Evolutionary conservation across 78 protist genomes (phyloP).

Genomic region (Tieghemostelium lacteum): DNA sequence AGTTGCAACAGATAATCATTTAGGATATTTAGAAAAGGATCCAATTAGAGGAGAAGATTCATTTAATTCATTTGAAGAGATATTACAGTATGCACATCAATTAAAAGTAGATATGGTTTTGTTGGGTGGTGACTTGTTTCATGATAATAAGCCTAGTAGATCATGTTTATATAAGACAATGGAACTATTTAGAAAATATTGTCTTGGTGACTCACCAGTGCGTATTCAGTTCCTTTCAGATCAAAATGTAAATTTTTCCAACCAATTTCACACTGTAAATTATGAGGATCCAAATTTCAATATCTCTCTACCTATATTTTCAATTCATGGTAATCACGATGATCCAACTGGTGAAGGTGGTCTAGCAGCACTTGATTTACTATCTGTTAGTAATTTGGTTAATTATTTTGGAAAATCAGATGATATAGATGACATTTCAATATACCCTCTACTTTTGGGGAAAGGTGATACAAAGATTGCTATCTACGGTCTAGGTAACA

Average conservation of each 20-base stretch:
- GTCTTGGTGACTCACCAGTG: conserved; percentile 90
- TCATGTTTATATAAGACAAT: conserved; percentile 80
- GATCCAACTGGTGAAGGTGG: conserved; percentile 98
- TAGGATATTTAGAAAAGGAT: conserved; percentile 95
- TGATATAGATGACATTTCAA: conserved; percentile 83
- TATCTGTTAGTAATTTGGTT: conserved; percentile 86
- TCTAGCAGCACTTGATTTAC: conserved; percentile 92
- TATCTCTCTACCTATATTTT: conserved; percentile 96
- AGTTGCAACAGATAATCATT: conserved; percentile 97
- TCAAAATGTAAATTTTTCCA: conserved; percentile 52
- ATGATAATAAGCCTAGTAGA: conserved; percentile 98
- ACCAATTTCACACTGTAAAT: conserved; percentile 86
- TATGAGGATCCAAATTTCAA: conserved; percentile 97
- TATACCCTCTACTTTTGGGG: conserved; percentile 90
- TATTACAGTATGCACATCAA: conserved; percentile 85
- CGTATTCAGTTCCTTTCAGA: conserved; percentile 72
- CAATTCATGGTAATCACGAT: conserved; percentile 99
- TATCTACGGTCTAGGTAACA: conserved; percentile 97
- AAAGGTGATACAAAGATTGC: conserved; percentile 93
- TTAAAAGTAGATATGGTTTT: conserved; percentile 95
- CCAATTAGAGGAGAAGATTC: conserved; percentile 96
- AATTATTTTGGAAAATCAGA: conserved; percentile 95
- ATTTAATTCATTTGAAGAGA: conserved; percentile 96
- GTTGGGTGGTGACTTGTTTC: conserved; percentile 98
- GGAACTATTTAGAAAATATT: conserved; percentile 89